phyloP scores from a whole-genome alignment of 2,329 filamentous ascomycete genomes.

The Talaromyces verruculosus region DNA sequence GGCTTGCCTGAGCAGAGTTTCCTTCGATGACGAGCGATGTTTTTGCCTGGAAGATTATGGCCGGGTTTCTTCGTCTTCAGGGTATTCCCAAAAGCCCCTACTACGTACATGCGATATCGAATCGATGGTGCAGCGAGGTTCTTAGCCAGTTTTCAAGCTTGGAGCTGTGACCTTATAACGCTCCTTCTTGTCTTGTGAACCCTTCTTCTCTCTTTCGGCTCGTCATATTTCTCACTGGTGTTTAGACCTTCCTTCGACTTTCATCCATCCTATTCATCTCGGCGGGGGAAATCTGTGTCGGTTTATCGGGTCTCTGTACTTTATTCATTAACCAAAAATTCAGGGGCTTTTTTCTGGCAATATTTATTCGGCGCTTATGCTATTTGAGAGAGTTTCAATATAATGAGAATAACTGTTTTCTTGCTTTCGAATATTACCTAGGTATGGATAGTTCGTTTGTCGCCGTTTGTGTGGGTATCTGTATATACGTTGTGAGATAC shows the following conservation, averaged over 20 bases:
- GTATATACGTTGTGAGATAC: background rate
- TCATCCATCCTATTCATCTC: background rate
- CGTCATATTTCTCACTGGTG: background rate
- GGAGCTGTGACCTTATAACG: background rate
- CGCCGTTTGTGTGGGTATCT: background rate
- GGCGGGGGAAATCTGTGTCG: background rate
- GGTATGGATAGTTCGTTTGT: background rate
- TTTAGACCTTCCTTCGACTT: background rate
- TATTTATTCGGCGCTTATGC: constrained; percentile 5
- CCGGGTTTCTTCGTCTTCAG: background rate
- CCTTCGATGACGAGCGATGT: background rate
- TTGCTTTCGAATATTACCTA: background rate
- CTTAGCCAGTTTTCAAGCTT: background rate
- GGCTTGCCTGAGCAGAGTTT: background rate
- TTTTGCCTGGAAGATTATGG: background rate
- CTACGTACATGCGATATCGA: background rate
- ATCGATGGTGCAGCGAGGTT: background rate
- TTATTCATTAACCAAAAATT: constrained; percentile 2
- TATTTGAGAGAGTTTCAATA: background rate
- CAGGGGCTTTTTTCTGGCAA: constrained; percentile 1
- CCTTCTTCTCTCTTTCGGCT: background rate
- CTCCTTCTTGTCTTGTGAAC: background rate
- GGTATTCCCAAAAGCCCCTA: background rate
- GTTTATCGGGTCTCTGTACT: constrained; percentile 4
- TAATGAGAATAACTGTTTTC: constrained; percentile 5